These are phyloP conservation scores for Arbutus unedo DNA, from an alignment of 148 eudicot species.

Conservation along the genomic window DNA sequence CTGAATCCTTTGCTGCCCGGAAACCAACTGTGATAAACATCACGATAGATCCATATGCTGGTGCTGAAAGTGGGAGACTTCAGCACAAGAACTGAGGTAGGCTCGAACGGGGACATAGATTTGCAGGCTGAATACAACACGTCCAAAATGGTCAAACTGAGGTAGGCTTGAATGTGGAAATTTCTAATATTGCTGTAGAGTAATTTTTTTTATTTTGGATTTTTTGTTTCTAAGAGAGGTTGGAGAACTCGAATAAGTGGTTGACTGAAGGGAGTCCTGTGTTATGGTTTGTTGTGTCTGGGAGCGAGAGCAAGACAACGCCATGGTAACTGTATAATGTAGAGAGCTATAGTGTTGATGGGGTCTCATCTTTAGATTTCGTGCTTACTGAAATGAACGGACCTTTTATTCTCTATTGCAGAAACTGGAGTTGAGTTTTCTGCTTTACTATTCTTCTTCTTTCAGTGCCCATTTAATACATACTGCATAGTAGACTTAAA, in stretches of 20 bases:
- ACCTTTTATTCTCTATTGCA: neutral
- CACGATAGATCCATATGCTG: conserved; percentile 77
- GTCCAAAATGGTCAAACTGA: too few relatives aligned
- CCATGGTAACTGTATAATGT: neutral
- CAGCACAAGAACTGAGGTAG: conserved; percentile 84
- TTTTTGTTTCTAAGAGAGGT: neutral
- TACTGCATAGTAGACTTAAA: too few relatives aligned
- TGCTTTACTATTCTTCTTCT: neutral
- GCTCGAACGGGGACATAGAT: neutral
- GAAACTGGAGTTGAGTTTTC: neutral
- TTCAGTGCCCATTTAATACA: too few relatives aligned
- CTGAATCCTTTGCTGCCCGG: conserved; percentile 70
- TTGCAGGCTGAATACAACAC: neutral
- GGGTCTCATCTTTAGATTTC: neutral
- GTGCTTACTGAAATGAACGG: neutral
- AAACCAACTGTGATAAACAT: conserved; percentile 88
- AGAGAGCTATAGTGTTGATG: neutral
- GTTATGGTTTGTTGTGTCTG: neutral
- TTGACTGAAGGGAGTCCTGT: neutral
- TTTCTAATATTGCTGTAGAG: neutral
- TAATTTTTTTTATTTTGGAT: neutral
- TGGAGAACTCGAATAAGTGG: neutral
- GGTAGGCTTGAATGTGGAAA: neutral
- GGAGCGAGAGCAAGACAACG: neutral
- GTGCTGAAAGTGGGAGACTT: conserved; percentile 87